A percentile compares a stretch with the other conserved stretches of the same genome.
Conservation (phyloP, 2,329 filamentous ascomycete species). For the Exophiala sp. region DNA sequence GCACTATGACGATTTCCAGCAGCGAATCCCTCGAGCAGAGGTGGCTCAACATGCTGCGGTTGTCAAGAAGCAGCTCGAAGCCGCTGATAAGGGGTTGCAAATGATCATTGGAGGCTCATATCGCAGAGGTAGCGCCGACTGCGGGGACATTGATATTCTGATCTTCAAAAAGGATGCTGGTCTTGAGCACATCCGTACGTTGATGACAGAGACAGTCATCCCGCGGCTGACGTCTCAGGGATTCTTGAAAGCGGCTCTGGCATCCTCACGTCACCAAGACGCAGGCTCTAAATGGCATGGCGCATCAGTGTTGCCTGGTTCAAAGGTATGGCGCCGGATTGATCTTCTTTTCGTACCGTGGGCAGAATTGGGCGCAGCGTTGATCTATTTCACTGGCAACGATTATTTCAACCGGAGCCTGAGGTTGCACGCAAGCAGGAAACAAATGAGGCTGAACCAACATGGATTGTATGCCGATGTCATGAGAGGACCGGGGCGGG, state of each 20-base stretch:
- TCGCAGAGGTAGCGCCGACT: slow-evolving; percentile 66
- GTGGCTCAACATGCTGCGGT: slow-evolving; percentile 62
- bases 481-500: slow-evolving; percentile 52
- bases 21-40: slow-evolving; percentile 70
- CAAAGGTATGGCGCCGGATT: slow-evolving; percentile 66
- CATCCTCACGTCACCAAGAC: slow-evolving; percentile 44
- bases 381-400: slow-evolving; percentile 95
- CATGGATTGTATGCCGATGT: slow-evolving; percentile 69
- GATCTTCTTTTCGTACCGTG: slow-evolving; percentile 80
- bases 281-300: slow-evolving; percentile 82
- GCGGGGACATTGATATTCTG: slow-evolving; percentile 78
- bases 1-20: slow-evolving; percentile 71
- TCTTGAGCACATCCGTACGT: slow-evolving; percentile 52
- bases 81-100: slow-evolving; percentile 59
- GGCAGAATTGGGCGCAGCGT: slow-evolving; percentile 70
- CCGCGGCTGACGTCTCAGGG: slow-evolving; percentile 51
- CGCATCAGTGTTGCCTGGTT: slow-evolving; percentile 63
- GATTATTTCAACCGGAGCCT: slow-evolving; percentile 91
- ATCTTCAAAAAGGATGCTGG: slow-evolving; percentile 63
- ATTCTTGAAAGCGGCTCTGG: slow-evolving; percentile 67
- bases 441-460: slow-evolving; percentile 80
- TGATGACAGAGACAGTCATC: slow-evolving; percentile 60
- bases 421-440: slow-evolving; percentile 69
- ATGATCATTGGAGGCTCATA: slow-evolving; percentile 79
- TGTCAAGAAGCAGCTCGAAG: slow-evolving; percentile 54